phyloP scores from a whole-genome alignment of 805 yeast genomes.

The Sugiyamaella smithiae region DNA sequence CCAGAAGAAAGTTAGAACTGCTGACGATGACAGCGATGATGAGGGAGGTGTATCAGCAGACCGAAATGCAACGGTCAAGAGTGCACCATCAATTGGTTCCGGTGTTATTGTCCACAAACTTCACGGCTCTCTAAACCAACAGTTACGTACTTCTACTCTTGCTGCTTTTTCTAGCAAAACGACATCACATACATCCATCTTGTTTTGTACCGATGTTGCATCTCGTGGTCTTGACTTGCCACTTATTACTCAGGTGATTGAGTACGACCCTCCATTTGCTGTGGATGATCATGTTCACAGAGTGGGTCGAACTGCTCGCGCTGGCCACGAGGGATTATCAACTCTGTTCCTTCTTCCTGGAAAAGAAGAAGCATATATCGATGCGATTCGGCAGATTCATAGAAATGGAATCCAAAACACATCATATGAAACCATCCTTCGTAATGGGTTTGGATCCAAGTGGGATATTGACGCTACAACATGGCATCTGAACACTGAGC shows the following conservation, averaged over 20 bases:
- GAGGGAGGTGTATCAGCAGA: constrained; percentile 26
- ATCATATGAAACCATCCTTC: constrained; percentile 41
- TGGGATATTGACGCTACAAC: constrained; percentile 98
- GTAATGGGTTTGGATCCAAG: constrained; percentile 38
- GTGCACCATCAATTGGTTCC: constrained; percentile 52
- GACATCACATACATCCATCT: constrained; percentile 42
- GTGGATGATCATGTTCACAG: constrained; percentile 94
- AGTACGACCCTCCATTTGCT: constrained; percentile 92
- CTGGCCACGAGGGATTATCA: constrained; percentile 83
- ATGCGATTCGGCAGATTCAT: constrained; percentile 57
- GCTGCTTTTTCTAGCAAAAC: constrained; percentile 45
- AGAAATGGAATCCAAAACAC: constrained; percentile 50
- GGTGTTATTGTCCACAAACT: constrained; percentile 59
- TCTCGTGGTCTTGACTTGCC: constrained; percentile 95
- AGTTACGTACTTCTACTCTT: constrained; percentile 73
- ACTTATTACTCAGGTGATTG: constrained; percentile 78
- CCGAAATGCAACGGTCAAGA: constrained; percentile 40
- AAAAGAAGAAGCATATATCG: constrained; percentile 78
- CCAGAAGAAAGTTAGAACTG: constrained; percentile 29
- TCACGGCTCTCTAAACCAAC: constrained; percentile 91
- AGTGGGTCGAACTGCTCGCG: constrained; percentile 97
- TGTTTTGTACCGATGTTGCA: constrained; percentile 97
- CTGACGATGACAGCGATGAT: constrained; percentile 34
- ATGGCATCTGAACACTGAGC: constrained; percentile 87
- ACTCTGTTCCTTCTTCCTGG: constrained; percentile 82